Base-by-base conservation (phyloP, 192 early-diverging fungal genomes). In the Phycomyces nitens region DNA sequence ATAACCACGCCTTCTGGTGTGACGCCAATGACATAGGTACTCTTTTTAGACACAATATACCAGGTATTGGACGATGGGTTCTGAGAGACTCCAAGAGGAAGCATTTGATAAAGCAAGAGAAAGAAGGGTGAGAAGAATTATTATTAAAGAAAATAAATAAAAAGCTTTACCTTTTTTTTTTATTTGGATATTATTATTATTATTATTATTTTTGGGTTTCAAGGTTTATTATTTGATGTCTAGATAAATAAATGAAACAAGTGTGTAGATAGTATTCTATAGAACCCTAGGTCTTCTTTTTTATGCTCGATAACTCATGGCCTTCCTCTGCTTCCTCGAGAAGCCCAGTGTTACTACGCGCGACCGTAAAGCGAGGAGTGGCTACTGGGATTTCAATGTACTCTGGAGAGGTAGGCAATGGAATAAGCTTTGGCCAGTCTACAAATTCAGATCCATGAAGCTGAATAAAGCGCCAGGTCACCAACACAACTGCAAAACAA, bases 371-470 rank as follows among this genome's bases (percentile, higher is more conserved):
- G 15, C 54, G 5, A 24, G 40, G 5, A 34, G 41, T 20, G 0
- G 22, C 58, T 47, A 38, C 15, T 4, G 38, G 53, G 16, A 15
- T 23, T n/a, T 53, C 27, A 23, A 16, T 34, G 21, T 44, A 22
- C 34, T 23, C 12, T 7, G 59, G 24, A 16, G 27, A 24, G 29
- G 21, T 52, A 64, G 9, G 38, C 1, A 51, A 40, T 0, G 75
- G 65, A n/a, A 80, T 66, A 26, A 84, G 66, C 47, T 47, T 72
- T 58, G 82, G 82, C 82, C 82, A 84, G 66, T 80, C 68, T 38
- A 84, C 70, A 60, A 73, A 81, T 26, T 74, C 65, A 0, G 56
- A 55, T 5, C 82, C 78, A 58, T 84, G 75, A 9, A 72, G 57
- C 4, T 76, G 53, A 60, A 81, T 73, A 58, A 66, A 73, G 20